Evolutionary conservation across 2,329 filamentous ascomycete species (phyloP), one percentile per base, ranked within the genome.

Genomic region (Diplodia scrobiculata): DNA sequence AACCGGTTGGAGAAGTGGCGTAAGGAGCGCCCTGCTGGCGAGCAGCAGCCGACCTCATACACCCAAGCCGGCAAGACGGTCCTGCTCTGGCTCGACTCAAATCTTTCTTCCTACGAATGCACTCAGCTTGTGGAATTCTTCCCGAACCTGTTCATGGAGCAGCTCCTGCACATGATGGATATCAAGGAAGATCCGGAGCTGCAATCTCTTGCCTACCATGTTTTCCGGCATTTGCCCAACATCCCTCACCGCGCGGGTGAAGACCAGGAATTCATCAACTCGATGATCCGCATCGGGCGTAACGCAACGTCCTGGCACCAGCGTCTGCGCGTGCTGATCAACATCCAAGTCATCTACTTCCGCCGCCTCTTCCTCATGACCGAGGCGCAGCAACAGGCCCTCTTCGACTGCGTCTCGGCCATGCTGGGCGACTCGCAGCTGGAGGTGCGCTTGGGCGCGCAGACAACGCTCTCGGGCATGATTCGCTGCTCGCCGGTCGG

Each of bases 311-410:
- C 91, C 66, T 99, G 95, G 95, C 95, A 99, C 78, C 95, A 99
- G 79, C 90, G 95, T 54, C 84, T 99, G 47, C 88, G 96, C 29
- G 92, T 96, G 51, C 86, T 99, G 71, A 93, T 99, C 79, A 98
- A 98, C 79, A 97, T 99, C 83, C 96, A 99, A 74, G 94, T 98
- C 70, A 89, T 99, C 72, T 99, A 97, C 82, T 99, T 98, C 86
- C 90, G 95, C 60, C 91, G 94, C 29, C 85, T 99, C 45, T 99
- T 99, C 83, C 82, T 98, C 32, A 91, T 96, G 70, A 86, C 87
- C 36, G 82, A 85, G 6, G 80, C 84, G 7, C 89, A 97, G 75
- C 90, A 95, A 64, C 85, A 91, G 71, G 85, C 87, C 38, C 86
- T 99, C 17, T 96, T 98, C 75, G 88, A 90, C 52, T 96, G 93